phyloP scores from a whole-genome alignment of 495 filamentous ascomycete genomes.

The Friedmanniomyces endolithicus region DNA sequence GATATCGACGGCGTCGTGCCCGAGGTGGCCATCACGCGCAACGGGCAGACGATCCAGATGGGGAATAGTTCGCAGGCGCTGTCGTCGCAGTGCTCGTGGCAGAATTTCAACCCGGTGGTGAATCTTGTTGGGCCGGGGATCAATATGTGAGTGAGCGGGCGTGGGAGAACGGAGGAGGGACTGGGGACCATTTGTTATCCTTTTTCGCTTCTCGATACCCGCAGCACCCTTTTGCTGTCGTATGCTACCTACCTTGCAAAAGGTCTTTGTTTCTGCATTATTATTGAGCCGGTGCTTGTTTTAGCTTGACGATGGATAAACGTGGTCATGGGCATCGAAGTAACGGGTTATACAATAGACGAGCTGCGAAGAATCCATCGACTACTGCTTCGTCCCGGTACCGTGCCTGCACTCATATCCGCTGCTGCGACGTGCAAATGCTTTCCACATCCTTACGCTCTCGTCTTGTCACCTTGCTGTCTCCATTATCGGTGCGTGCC shows the following conservation, averaged over 20 bases:
- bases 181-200: not conserved
- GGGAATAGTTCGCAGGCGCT: constrained; percentile 8
- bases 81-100: constrained; percentile 2
- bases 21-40: constrained; percentile 10
- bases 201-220: constrained; percentile 10
- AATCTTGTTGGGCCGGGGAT: constrained; percentile 11
- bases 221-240: not conserved
- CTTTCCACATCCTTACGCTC: not conserved
- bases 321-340: no score
- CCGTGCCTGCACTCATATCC: no score
- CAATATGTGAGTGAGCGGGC: not conserved
- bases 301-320: no score
- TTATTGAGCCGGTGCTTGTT: no score
- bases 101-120: constrained; percentile 20
- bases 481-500: not conserved
- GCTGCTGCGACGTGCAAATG: no score
- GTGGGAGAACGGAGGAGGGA: not conserved
- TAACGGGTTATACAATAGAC: no score
- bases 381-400: no score
- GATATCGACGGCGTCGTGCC: constrained; percentile 13
- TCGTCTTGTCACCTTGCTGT: no score
- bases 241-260: not conserved
- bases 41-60: constrained; percentile 3
- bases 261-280: not conserved
- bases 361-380: no score